Evolutionary conservation across 805 yeast species (phyloP).

Genomic region (Wickerhamiella azyma): DNA sequence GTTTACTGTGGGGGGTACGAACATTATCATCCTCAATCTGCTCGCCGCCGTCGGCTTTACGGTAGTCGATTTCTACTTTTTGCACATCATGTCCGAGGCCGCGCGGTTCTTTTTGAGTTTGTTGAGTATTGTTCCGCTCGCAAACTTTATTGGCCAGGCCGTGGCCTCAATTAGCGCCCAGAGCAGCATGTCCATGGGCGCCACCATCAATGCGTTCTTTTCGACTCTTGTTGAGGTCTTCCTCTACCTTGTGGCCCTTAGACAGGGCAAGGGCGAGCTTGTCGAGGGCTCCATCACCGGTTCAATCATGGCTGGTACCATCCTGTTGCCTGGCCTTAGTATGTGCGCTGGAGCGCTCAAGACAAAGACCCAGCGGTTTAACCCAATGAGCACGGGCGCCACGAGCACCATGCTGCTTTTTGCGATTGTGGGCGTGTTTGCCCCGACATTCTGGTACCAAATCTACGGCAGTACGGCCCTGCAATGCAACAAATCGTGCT

Average conservation of each 20-base stretch:
- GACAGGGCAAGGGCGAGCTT: slow-evolving; percentile 69
- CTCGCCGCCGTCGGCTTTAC: slow-evolving; percentile 69
- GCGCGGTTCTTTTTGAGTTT: slow-evolving; percentile 63
- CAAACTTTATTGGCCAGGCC: slow-evolving; percentile 95
- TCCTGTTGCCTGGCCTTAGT: slow-evolving; percentile 81
- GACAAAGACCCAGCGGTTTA: slow-evolving; percentile 86
- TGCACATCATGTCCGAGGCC: slow-evolving; percentile 38
- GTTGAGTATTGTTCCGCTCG: slow-evolving; percentile 79
- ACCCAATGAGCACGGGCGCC: slow-evolving; percentile 94
- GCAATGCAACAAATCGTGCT: slow-evolving; percentile 33
- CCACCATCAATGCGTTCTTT: slow-evolving; percentile 93
- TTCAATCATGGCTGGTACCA: slow-evolving; percentile 80
- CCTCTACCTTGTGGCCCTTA: slow-evolving; percentile 79
- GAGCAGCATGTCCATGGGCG: slow-evolving; percentile 98
- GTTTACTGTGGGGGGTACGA: slow-evolving; percentile 92
- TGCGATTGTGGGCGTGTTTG: slow-evolving; percentile 80
- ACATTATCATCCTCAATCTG: slow-evolving; percentile 79
- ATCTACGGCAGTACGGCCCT: slow-evolving; percentile 80
- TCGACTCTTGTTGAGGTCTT: slow-evolving; percentile 91
- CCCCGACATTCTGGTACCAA: slow-evolving; percentile 82
- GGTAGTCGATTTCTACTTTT: slow-evolving; percentile 57
- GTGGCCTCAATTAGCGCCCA: slow-evolving; percentile 99
- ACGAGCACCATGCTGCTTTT: slow-evolving; percentile 89
- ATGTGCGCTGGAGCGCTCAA: slow-evolving; percentile 96
- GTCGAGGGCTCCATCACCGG: slow-evolving; percentile 97